Base-by-base conservation (phyloP, 2,329 filamentous ascomycete species). In the Chrysosphaeria jannelii region DNA sequence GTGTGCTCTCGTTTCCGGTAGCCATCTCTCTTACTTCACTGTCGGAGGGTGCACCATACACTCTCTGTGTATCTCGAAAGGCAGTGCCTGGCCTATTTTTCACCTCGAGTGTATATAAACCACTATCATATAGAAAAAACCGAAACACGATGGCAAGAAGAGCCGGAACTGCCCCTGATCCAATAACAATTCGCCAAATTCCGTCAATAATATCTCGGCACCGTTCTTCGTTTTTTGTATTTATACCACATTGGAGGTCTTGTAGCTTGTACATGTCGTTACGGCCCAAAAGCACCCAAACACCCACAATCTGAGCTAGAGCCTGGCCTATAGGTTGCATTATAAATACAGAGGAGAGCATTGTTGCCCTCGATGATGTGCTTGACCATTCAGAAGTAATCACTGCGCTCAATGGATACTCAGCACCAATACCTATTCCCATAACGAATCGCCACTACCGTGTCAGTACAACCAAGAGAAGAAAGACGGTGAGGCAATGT, bases 261-360 rank as follows among this genome's bases (percentile, higher is more conserved):
- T 46, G 39, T 10, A 55, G 34, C 13, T 45, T 36, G 22, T 47
- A 43, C 10, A 37, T 42, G 29, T 40, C 35, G 26, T 53, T 39
- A 10, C 49, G 45, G 10, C 51, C 49, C 3, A 56, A 39, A 8
- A 55, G 36, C 7, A 56, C 51, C 40, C 45, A 50, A 4, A 67
- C 40, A 4, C 58, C 57, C 8, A 68, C 57, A 5, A 66, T 39
- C 29, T 66, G 63, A 9, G 63, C 63, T 2, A 64, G 46, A 2
- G 67, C 54, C 34, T 70, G 64, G 5, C 65, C 65, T 6, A 70
- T 43, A 1, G 65, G 62, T 32, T 71, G 65, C 56, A 67, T 68
- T 33, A 67, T 50, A 36, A 71, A 70, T 15, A 71, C 62, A 4
- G 53, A 53, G 5, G 64, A 58, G 31, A 71, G 45, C 64, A 70